A percentile compares a stretch with the other conserved stretches of the same genome.
These are phyloP conservation scores for Platismatia glauca DNA, from an alignment of 495 filamentous ascomycete species.

Conservation along the genomic window DNA sequence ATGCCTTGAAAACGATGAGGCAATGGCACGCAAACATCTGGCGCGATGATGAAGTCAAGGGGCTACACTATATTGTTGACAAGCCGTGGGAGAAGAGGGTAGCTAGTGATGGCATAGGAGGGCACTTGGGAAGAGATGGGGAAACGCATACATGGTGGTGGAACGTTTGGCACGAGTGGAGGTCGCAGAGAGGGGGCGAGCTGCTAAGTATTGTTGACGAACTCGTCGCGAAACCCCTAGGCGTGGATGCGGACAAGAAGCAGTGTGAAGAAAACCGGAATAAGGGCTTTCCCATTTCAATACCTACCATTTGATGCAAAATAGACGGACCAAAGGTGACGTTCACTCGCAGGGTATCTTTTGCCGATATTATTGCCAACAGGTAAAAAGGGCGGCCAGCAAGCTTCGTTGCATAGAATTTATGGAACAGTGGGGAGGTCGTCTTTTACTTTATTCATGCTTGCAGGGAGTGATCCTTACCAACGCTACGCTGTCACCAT, in stretches of 20 bases:
- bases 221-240: slow-evolving; percentile 28
- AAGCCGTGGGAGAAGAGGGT: slow-evolving; percentile 47
- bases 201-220: slow-evolving; percentile 47
- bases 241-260: slow-evolving; percentile 19
- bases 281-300: slow-evolving; percentile 20
- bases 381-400: not conserved
- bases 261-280: slow-evolving; percentile 15
- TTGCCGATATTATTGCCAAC: not conserved
- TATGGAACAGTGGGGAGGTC: not conserved
- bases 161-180: slow-evolving; percentile 52
- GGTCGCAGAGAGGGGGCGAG: slow-evolving; percentile 49
- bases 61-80: slow-evolving; percentile 47
- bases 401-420: no score
- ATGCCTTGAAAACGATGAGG: slow-evolving; percentile 45
- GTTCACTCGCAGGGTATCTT: not conserved
- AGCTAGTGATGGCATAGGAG: slow-evolving; percentile 33
- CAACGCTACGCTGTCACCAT: no score
- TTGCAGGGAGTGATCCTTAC: no score
- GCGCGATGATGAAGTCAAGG: slow-evolving; percentile 41
- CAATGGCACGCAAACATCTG: slow-evolving; percentile 47
- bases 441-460: not conserved
- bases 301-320: not conserved
- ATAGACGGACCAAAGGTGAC: not conserved
- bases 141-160: slow-evolving; percentile 44
- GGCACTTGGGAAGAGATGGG: slow-evolving; percentile 37